Percentiles rank a stretch among this genome's conserved stretches.
Evolutionary conservation across 2,329 filamentous ascomycete species (phyloP).

Genomic region (Aphanoascus verrucosus): DNA sequence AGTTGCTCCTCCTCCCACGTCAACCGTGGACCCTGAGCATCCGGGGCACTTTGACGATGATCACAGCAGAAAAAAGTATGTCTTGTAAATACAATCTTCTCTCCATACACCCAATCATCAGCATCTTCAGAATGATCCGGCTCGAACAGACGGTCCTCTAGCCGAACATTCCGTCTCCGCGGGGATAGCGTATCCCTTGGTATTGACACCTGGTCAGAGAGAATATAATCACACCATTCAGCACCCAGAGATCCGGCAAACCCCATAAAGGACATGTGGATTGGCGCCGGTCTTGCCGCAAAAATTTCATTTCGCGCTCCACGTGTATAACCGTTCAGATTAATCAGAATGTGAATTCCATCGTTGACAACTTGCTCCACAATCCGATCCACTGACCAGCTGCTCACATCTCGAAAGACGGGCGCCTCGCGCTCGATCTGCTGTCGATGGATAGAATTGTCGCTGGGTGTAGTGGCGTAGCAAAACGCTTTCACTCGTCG

Average conservation of each 20-base stretch:
- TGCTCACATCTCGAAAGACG: constrained; percentile 77
- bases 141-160: constrained; percentile 56
- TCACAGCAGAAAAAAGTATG: constrained; percentile 99
- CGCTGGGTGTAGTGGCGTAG: constrained; percentile 88
- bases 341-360: constrained; percentile 86
- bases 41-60: constrained; percentile 78
- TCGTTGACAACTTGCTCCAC: constrained; percentile 79
- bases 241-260: constrained; percentile 92
- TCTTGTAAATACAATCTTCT: constrained; percentile 89
- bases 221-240: constrained; percentile 96
- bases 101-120: constrained; percentile 85
- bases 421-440: constrained; percentile 92
- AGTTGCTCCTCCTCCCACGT: constrained; percentile 76
- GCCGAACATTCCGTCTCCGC: constrained; percentile 60
- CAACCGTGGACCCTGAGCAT: constrained; percentile 53
- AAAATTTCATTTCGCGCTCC: constrained; percentile 97
- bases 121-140: constrained; percentile 57
- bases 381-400: constrained; percentile 72
- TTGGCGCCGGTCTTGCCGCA: constrained; percentile 81
- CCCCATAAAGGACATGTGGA: constrained; percentile 99
- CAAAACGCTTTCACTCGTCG: constrained; percentile 72
- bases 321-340: constrained; percentile 94
- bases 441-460: constrained; percentile 75
- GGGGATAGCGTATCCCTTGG: constrained; percentile 71
- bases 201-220: constrained; percentile 80